Evolutionary conservation across 495 filamentous ascomycete species (phyloP), one percentile per base, ranked within the genome.

Genomic region (Astrothelium macrocarpum): DNA sequence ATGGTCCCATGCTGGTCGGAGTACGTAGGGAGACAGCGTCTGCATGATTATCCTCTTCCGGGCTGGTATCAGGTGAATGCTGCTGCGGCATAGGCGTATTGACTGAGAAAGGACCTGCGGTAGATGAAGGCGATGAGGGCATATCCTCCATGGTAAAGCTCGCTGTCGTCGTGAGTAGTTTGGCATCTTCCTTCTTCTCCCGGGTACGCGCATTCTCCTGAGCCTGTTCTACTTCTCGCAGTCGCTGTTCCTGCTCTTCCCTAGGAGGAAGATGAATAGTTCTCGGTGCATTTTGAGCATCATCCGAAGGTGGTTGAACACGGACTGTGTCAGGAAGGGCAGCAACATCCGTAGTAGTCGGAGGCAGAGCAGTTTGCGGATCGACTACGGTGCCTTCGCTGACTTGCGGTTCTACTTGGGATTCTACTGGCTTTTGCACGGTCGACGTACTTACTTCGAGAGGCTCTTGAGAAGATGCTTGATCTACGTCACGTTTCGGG

Each of bases 41-140:
- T 72, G 29, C 77, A 72, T 66, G 69, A 32, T 72, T 74, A 43
- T 84, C 82, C 56, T 78, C 78, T 66, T 83, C 81, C 0, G 82
- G 79, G 63, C 80, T 82, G 1, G 82, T 82, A 64, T 81, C 78
- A 1, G 80, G 75, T 0, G 81, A 74, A 76, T 58, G 76, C 42
- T 61, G 73, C 62, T 68, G 81, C 74, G 36, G 71, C 61, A 70
- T 67, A 7, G 76, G 74, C 10, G 76, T 78, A 26, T 70, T 71
- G 42, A 73, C 69, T n/a, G 76, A 77, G 49, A 75, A 75, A 2
- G 74, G 67, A 11, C 75, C 76, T 49, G 75, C 71, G 2, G 76
- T 77, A 10, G 76, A 78, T 2, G 74, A 76, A 11, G 76, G 76
- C 5, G 76, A 77, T 12, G 75, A 77, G 7, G 68, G 64, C 26